Conservation (phyloP, 169 alveolate species). For the Cryptosporidium meleagridis region DNA sequence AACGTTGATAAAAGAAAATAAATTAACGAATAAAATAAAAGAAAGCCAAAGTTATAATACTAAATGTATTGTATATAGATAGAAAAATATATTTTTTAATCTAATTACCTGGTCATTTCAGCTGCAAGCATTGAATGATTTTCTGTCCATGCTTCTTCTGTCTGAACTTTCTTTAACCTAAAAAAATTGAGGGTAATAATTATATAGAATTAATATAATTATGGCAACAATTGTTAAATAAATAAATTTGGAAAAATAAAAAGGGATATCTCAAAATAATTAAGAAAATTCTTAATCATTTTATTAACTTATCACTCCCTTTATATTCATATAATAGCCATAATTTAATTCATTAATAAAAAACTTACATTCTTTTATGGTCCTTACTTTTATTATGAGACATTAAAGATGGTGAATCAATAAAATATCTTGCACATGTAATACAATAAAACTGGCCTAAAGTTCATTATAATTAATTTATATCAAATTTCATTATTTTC, state of each 20-base stretch:
- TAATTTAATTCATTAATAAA: neutral
- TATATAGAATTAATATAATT: neutral
- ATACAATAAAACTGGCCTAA: constrained; percentile 71
- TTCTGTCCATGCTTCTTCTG: constrained; percentile 75
- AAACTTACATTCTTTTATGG: constrained; percentile 70
- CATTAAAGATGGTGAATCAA: constrained; percentile 33
- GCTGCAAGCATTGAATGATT: constrained; percentile 68
- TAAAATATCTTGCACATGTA: constrained; percentile 62
- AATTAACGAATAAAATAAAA: neutral
- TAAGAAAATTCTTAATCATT: neutral
- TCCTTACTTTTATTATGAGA: constrained; percentile 60
- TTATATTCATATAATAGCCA: neutral
- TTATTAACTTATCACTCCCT: no score
- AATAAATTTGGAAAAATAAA: no score
- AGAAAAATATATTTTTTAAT: neutral
- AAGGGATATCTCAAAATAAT: neutral
- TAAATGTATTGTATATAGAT: neutral
- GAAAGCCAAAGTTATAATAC: neutral
- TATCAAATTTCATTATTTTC: no score
- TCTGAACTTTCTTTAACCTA: constrained; percentile 47
- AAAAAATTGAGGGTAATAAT: neutral
- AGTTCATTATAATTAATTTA: neutral
- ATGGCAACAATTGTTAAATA: neutral
- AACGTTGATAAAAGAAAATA: no score
- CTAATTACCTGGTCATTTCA: constrained; percentile 43